Evolutionary conservation across 2,329 filamentous ascomycete species (phyloP), one percentile per base, ranked within the genome.

Genomic region (Aspergillus sp.): DNA sequence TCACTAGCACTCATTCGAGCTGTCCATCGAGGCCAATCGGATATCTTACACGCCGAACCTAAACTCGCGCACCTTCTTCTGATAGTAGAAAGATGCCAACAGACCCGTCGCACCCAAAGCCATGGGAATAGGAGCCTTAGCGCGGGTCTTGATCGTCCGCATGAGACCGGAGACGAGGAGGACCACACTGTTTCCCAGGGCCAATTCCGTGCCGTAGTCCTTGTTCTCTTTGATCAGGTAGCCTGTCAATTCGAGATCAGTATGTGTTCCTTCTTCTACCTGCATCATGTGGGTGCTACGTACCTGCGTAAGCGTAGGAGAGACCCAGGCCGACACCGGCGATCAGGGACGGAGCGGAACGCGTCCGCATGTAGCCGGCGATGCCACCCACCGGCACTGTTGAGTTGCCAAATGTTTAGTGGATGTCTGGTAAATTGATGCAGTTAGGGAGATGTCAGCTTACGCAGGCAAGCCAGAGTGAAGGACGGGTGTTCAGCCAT

Each of bases 161-260:
- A 62, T 53, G 11, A 62, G 50, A 4, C 57, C 64, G 13, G 64
- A 63, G 2, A 62, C 63, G 1, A 66, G 58, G 17, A 66, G 27
- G 41, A 65, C 36, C 5, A 65, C 10, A 36, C 64, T 66, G 53
- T 65, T 66, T 44, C 61, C 64, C 17, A 66, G n/a, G 49, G 64
- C 64, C 21, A 66, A 59, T 25, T 66, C 64, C 8, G 64, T 63
- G 52, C 64, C 64, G 51, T 66, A 66, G 57, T 66, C 64, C 50
- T 64, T 64, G 58, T 66, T 66, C 48, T 65, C 47, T 17, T 66
- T 66, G 47, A 66, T 63, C 21, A 66, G 32, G 25, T 65, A 65
- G 2, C 64, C 64, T 66, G 19, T 1, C 2, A 2, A 1, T 3
- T 19, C 3, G 11, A 15, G 13, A 8, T 32, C 19, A 3, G 15